Evolutionary conservation across 768 basidiomycete species (phyloP).

Genomic region (Phylloporus scabripes): DNA sequence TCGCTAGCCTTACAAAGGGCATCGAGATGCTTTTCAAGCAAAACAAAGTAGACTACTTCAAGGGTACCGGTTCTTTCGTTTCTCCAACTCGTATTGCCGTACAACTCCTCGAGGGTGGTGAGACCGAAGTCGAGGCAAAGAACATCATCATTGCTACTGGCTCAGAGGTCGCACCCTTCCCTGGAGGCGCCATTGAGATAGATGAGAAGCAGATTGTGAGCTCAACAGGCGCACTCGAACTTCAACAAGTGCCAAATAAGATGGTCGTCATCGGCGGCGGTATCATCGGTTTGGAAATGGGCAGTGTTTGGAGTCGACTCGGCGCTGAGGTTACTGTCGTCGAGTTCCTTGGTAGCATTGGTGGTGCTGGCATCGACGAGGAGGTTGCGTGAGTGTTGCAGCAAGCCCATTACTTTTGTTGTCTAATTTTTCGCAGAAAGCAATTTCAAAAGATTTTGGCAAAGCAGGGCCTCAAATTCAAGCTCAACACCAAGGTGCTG

Average conservation of each 20-base stretch:
- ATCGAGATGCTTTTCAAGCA: conserved; percentile 92
- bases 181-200: conserved; percentile 84
- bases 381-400: conserved; percentile 76
- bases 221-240: conserved; percentile 86
- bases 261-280: conserved; percentile 98
- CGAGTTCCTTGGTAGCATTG: conserved; percentile 88
- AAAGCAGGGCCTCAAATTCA: conserved; percentile 98
- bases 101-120: conserved; percentile 74
- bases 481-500: conserved; percentile 40
- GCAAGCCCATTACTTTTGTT: neutral
- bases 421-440: conserved; percentile 50
- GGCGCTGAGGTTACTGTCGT: conserved; percentile 96
- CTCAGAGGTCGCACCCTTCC: conserved; percentile 94
- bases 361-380: conserved; percentile 92
- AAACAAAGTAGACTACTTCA: conserved; percentile 98
- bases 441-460: conserved; percentile 85
- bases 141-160: conserved; percentile 95
- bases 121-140: conserved; percentile 83
- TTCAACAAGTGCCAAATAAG: conserved; percentile 90
- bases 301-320: conserved; percentile 95
- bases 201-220: conserved; percentile 97
- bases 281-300: conserved; percentile 96
- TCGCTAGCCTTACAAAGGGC: conserved; percentile 83
- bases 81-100: conserved; percentile 64
- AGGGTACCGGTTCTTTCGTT: conserved; percentile 86